These are phyloP conservation scores for Phytophthora crassamura DNA, from an alignment of 352 stramenopile species.

Conservation along the genomic window DNA sequence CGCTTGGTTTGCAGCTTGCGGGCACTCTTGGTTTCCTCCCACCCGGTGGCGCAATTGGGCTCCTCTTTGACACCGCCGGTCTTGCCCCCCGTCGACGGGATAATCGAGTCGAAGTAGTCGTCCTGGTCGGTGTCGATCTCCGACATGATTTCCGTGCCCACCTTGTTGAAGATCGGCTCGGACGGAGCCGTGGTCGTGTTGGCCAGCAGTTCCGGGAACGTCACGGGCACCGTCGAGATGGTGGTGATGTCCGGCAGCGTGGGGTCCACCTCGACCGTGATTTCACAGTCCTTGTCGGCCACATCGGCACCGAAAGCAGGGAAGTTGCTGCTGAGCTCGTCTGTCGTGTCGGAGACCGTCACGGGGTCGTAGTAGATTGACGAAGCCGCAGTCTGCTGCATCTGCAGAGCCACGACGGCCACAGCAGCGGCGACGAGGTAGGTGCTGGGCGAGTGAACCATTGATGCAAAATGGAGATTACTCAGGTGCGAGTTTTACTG, in stretches of 20 bases:
- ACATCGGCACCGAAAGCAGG: conserved; percentile 19
- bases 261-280: conserved; percentile 24
- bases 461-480: conserved; percentile 4
- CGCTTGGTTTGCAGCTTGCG: conserved; percentile 22
- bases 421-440: conserved; percentile 40
- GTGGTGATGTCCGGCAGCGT: conserved; percentile 36
- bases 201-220: conserved; percentile 19
- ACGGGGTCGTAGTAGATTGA: conserved; percentile 30
- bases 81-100: conserved; percentile 2
- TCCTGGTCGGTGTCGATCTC: conserved; percentile 19
- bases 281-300: conserved; percentile 14
- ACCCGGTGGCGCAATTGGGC: conserved; percentile 36
- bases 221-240: conserved; percentile 27
- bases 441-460: conserved; percentile 35
- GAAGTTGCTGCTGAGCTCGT: conserved; percentile 16
- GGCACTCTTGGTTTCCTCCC: conserved; percentile 22
- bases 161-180: conserved; percentile 30
- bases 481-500: too few species aligned
- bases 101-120: conserved; percentile 22
- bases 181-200: conserved; percentile 21
- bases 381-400: conserved; percentile 19
- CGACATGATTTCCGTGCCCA: conserved; percentile 29
- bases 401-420: conserved; percentile 25
- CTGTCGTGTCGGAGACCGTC: conserved; percentile 5
- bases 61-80: conserved; percentile 5